Evolutionary conservation across 495 filamentous ascomycete species (phyloP), one percentile per base, ranked within the genome.

Genomic region (Jackrogersella minutella): DNA sequence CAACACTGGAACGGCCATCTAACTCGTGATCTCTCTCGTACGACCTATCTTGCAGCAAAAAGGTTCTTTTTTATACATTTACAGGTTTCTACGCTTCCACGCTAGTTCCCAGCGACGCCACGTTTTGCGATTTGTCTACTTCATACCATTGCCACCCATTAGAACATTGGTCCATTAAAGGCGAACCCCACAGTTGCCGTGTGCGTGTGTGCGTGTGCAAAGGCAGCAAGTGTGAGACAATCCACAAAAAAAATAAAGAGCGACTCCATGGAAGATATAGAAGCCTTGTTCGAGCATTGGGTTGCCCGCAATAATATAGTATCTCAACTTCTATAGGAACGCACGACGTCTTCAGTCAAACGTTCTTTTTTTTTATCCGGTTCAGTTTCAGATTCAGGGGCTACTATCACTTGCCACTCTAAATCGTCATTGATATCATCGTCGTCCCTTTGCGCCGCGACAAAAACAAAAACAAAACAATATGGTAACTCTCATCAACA

Each of bases 401-500:
- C n/a, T 37, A 37, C n/a, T 37, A 10, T 37, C n/a, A 37, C 13
- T 37, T 37, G 2, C n/a, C 13, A 10, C 9, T 11, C n/a, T n/a
- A n/a, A n/a, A 43, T n/a, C 9, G 10, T 21, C 10, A n/a, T 41
- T 52, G 21, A 58, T 44, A 3, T 34, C 5, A 17, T 37, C 5
- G 4, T 26, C 31, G 22, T 57, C 14, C 24, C 37, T 11, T 24
- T 14, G 4, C 36, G n/a, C 28, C 41, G 54, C 22, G 17, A 1
- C 22, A 13, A 28, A 30, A 47, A 24, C n/a, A n/a, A n/a, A n/a
- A n/a, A n/a, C n/a, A n/a, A 44, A 46, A 58, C 57, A 75, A 64
- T 34, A 83, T 83, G 80, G 74, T 75, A 37, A 74, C 77, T 30
- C 72, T 79, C 58, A 74, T 78, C 56, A 80, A 77, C 62, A 73